Evolutionary conservation across 805 yeast genomes (phyloP), one percentile per base, ranked within the genome.

Genomic region (Kodamaea laetipori): DNA sequence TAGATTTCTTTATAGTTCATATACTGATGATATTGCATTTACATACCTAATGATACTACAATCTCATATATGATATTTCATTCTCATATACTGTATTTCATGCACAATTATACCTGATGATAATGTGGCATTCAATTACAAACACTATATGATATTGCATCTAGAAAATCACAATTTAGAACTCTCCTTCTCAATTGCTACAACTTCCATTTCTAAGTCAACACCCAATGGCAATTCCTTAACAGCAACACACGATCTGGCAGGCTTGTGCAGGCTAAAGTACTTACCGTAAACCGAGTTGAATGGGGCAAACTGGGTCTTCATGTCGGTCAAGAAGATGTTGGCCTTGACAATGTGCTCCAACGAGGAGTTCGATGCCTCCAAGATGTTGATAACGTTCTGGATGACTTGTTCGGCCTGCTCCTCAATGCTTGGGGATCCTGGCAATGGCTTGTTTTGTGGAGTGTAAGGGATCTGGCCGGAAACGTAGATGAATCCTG

Each of bases 191-290:
- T 84, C 96, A 45, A 86, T 73, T 47, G 98, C 99, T 69, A 94
- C 73, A 50, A 86, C 90, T 74, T 92, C 99, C 71, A 94, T 79
- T 74, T 94, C 99, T 57, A 89, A 75, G 49, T 80, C 86, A 49
- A 82, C 88, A 48, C 89, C 89, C 66, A 94, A 79, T 48, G 99
- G 99, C 56, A 94, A 82, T 50, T 80, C 82, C 68, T 82, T 84
- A 50, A 90, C 98, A 35, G 97, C 97, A 56, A 94, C 95, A 76
- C 97, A 94, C 2, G 97, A 87, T 79, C 99, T 88, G 30, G 98
- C 98, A 34, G 99, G 98, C 66, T 84, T 85, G 71, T 84, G 92
- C 37, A 68, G 73, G 59, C 63, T 76, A 73, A 88, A 88, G 69
- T 86, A 83, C 66, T 82, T 76, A 47, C 80, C 81, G 70, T 94